A percentile compares a stretch with the other conserved stretches of the same genome.
These are phyloP conservation scores for Ajuga reptans DNA, from an alignment of 305 asterid genomes.

Conservation along the genomic window DNA sequence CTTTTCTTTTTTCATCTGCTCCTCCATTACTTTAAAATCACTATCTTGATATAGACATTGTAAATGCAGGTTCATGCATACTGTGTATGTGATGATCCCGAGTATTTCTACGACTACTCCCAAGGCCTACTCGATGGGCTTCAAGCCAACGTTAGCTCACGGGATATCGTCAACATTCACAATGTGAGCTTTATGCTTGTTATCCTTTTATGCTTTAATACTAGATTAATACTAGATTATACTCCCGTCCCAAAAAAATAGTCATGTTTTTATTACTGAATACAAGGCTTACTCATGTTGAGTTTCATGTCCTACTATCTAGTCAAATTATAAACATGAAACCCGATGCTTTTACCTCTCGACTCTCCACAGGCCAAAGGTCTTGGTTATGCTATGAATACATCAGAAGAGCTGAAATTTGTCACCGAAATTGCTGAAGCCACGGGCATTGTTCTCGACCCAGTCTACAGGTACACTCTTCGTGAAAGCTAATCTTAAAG, in stretches of 20 bases:
- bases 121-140: conserved; percentile 83
- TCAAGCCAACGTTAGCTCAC: conserved; percentile 62
- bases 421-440: conserved; percentile 73
- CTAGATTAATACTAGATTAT: background rate
- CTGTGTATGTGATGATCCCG: conserved; percentile 84
- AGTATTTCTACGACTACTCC: conserved; percentile 61
- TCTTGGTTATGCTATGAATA: conserved; percentile 87
- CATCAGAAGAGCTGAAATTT: conserved; percentile 69
- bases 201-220: background rate
- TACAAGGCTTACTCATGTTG: background rate
- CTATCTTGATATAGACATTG: background rate
- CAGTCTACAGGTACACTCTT: conserved; percentile 72
- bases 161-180: conserved; percentile 60
- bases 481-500: too few species aligned
- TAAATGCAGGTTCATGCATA: conserved; percentile 62
- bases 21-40: background rate
- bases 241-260: too few species aligned
- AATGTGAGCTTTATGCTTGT: conserved; percentile 41
- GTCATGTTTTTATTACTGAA: too few species aligned
- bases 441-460: conserved; percentile 88
- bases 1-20: conserved; percentile 2
- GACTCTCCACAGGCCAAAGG: conserved; percentile 71
- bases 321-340: background rate
- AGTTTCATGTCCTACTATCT: background rate
- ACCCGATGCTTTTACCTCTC: background rate